These are phyloP conservation scores for Cucurbita maxima DNA, from an alignment of 306 rosid genomes.

Conservation along the genomic window DNA sequence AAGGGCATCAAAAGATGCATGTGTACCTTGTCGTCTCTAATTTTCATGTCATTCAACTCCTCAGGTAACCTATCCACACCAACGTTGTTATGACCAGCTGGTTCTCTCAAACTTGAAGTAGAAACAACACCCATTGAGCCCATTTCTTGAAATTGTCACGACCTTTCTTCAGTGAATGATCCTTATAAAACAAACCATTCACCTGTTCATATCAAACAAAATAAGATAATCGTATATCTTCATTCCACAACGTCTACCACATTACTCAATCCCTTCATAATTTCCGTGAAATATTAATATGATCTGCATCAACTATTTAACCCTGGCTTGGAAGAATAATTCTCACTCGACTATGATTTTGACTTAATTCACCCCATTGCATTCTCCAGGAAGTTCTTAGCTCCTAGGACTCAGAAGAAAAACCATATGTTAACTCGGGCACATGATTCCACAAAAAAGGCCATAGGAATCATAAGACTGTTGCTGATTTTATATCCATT, in stretches of 20 bases:
- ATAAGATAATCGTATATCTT: not conserved
- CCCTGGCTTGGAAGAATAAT: not conserved
- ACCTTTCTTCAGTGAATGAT: conserved; percentile 9
- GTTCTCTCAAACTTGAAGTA: conserved; percentile 50
- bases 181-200: conserved; percentile 27
- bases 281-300: not conserved
- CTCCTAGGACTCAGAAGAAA: not conserved
- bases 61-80: conserved; percentile 84
- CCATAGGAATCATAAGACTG: not conserved
- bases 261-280: not conserved
- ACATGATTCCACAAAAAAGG: not conserved
- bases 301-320: not conserved
- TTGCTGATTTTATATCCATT: not conserved
- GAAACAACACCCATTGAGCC: conserved; percentile 78
- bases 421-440: not conserved
- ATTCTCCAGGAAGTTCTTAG: not conserved
- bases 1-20: not conserved
- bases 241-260: not conserved
- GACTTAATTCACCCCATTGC: not conserved
- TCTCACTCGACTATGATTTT: not conserved
- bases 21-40: conserved; percentile 79
- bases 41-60: conserved; percentile 95
- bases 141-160: conserved; percentile 25
- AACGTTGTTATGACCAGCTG: conserved; percentile 36
- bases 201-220: conserved; percentile 30